Base-by-base conservation (phyloP, 371 early-diverging fungal species). In the Rhizopus microsporus region DNA sequence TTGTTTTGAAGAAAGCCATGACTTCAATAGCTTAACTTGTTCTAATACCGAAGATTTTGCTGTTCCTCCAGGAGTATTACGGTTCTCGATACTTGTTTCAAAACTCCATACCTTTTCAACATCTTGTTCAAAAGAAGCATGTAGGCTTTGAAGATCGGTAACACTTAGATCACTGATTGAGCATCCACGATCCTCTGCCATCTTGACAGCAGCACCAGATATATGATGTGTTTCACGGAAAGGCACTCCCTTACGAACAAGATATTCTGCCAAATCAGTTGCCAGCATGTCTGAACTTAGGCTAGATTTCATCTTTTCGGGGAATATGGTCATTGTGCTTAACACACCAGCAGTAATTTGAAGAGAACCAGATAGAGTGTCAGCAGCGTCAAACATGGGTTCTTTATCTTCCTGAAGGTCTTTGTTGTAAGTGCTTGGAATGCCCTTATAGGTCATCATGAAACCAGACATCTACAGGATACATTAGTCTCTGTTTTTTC, bases 361-460 rank as follows among this genome's bases (percentile, higher is more conserved):
- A 37, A 98, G 77, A 5, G 93, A 93, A 0, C 92, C 93, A 43
- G 85, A 76, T 34, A 96, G 68, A 2, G 93, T 96, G 66, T 95
- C 95, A 7, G 82, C 88, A 15, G 96, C 88, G 62, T 97, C 97
- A 75, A 98, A 97, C 84, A 98, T 85, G 32, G 97, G 96, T 69
- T 96, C 97, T 80, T 98, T 98, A 74, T 97, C 98, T 77, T 97
- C 98, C 74, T 98, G 98, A 65, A 98, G 84, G 71, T 97, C 98
- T 80, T 97, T 97, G 86, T 98, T 98, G 80, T 98, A 98, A 9
- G 98, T 95, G 71, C 92, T 92, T 7, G 98, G 97, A 48, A 94
- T 80, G 9, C 96, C 97, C 82, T 96, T 97, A 84, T 92, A 84
- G 6, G 96, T 90, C 96, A 96, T 97, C 88, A 98, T 85, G 72